phyloP scores from a whole-genome alignment of 495 filamentous ascomycete genomes.

The Aspergillus leporis region DNA sequence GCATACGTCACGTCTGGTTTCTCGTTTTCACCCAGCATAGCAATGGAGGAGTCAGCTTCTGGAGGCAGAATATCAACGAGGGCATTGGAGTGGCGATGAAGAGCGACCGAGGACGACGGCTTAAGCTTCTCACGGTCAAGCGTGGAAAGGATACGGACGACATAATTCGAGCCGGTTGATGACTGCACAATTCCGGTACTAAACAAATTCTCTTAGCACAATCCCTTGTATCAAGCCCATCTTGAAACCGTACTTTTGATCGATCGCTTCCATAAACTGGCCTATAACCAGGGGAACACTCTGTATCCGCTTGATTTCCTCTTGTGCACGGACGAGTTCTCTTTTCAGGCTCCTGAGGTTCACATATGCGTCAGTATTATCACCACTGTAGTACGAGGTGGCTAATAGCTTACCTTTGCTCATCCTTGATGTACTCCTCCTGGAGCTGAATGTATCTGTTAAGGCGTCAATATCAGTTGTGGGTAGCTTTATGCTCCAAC shows the following conservation, averaged over 20 bases:
- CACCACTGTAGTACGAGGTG: not conserved
- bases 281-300: conserved; percentile 97
- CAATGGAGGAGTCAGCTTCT: conserved; percentile 96
- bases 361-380: not conserved
- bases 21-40: conserved; percentile 94
- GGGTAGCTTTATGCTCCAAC: conserved; percentile 16
- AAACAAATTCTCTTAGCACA: conserved; percentile 26
- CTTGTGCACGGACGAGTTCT: conserved; percentile 94
- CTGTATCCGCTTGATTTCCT: conserved; percentile 99
- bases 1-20: conserved; percentile 99
- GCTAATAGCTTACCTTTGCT: conserved; percentile 70
- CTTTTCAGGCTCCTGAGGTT: conserved; percentile 82
- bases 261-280: conserved; percentile 99
- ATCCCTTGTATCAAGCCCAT: not conserved
- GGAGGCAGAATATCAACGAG: conserved; percentile 97
- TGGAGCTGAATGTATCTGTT: conserved; percentile 90
- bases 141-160: conserved; percentile 96
- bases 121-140: conserved; percentile 98
- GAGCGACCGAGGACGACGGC: conserved; percentile 93
- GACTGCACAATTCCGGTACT: conserved; percentile 99
- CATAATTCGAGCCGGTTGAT: conserved; percentile 97
- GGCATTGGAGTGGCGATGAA: conserved; percentile 97
- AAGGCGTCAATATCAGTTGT: conserved; percentile 30
- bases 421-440: conserved; percentile 99
- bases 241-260: conserved; percentile 77